Conservation (phyloP, 768 basidiomycete species). For the Albatrellus ellisii region DNA sequence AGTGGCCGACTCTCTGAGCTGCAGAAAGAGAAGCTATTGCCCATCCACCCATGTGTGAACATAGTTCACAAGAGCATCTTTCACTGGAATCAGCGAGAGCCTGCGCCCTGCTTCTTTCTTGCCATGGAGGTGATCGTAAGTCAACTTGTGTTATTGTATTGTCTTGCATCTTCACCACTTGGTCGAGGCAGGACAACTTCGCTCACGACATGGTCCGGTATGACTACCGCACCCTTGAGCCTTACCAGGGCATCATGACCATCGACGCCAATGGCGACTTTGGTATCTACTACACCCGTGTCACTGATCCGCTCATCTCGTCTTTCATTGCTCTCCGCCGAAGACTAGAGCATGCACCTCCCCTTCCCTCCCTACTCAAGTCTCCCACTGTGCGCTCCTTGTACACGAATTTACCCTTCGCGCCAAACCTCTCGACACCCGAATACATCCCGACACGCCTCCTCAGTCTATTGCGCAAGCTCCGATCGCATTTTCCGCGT, state of each 20-base stretch:
- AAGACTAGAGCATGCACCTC: slow-evolving; percentile 41
- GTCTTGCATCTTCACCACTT: neutral
- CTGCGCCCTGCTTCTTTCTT: slow-evolving; percentile 83
- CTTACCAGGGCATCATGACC: slow-evolving; percentile 74
- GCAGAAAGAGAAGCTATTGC: slow-evolving; percentile 55
- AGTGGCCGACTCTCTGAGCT: slow-evolving; percentile 61
- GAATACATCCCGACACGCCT: slow-evolving; percentile 93
- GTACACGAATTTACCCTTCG: slow-evolving; percentile 70
- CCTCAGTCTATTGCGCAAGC: slow-evolving; percentile 67
- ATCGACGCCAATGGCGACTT: slow-evolving; percentile 77
- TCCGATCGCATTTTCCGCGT: slow-evolving; percentile 76
- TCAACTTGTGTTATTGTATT: slow-evolving; percentile 9
- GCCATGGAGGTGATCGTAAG: slow-evolving; percentile 92
- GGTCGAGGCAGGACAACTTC: slow-evolving; percentile 69
- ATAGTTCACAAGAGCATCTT: slow-evolving; percentile 75
- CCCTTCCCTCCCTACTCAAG: slow-evolving; percentile 42
- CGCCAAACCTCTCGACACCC: slow-evolving; percentile 74
- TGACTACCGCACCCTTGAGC: slow-evolving; percentile 62
- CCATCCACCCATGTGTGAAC: slow-evolving; percentile 51
- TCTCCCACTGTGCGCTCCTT: slow-evolving; percentile 46
- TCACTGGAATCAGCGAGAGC: slow-evolving; percentile 63
- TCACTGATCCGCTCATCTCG: slow-evolving; percentile 74
- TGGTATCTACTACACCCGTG: slow-evolving; percentile 65
- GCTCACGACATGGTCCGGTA: slow-evolving; percentile 93
- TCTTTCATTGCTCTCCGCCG: slow-evolving; percentile 64